Evolutionary conservation across 2,329 filamentous ascomycete species (phyloP).

Genomic region (Colletotrichum kahawae): DNA sequence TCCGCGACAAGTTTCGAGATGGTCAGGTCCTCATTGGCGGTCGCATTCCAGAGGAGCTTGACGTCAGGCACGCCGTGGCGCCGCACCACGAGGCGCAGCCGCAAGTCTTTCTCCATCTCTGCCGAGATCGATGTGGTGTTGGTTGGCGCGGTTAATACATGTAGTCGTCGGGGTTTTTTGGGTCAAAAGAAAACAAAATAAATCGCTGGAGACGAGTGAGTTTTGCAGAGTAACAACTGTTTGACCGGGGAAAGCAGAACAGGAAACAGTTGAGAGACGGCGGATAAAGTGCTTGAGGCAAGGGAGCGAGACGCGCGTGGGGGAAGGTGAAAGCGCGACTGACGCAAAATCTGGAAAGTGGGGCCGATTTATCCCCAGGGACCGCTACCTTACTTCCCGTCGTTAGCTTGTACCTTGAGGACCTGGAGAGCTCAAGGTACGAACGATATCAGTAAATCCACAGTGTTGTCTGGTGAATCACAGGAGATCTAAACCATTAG

Average conservation of each 20-base stretch:
- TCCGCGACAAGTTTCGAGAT: slow-evolving; percentile 78
- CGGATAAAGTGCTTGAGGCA: neutral
- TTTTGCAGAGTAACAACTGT: neutral
- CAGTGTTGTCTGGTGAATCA: neutral
- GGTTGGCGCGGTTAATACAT: neutral
- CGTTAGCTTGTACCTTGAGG: neutral
- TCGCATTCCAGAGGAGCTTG: slow-evolving; percentile 73
- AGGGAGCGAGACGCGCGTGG: slow-evolving; percentile 2
- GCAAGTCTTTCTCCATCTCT: slow-evolving; percentile 53
- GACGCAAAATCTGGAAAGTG: slow-evolving; percentile 19
- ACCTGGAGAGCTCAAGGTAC: neutral
- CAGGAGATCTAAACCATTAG: fast-evolving
- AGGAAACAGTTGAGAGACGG: neutral
- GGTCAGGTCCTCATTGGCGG: slow-evolving; percentile 64
- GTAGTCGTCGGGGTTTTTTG: neutral
- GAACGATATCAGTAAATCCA: neutral
- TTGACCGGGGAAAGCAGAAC: neutral
- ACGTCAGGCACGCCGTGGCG: slow-evolving; percentile 76
- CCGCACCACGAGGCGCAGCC: slow-evolving; percentile 74
- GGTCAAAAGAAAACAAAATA: neutral
- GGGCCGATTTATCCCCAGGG: neutral
- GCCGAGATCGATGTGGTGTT: neutral
- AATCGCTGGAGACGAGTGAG: neutral
- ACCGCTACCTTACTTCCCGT: neutral
- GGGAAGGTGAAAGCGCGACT: slow-evolving; percentile 14